Base-by-base conservation (phyloP, 192 early-diverging fungal genomes). In the Coemansia sp. region DNA sequence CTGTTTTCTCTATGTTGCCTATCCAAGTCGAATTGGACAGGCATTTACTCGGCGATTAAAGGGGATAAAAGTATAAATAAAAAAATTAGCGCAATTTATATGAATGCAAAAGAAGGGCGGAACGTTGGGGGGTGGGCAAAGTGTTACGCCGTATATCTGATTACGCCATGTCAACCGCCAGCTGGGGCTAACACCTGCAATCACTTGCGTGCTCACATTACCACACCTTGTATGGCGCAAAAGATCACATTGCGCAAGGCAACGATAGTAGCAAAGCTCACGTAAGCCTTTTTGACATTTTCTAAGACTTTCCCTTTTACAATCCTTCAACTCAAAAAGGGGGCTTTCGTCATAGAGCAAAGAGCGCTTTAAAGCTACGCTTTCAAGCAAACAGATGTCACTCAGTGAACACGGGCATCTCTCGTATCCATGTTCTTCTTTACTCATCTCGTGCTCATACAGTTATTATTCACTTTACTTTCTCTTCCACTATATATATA, bases 1-100 rank as follows among this genome's bases (percentile, higher is more conserved):
- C 59, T 27, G 29, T 61, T 11, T 19, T n/a, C n/a, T 23, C 59
- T 9, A 36, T 8, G 17, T 61, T 39, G 36, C 34, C 36, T 15
- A 38, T 23, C 34, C 59, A 37, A 61, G 19, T 36, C 59, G 8
- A 61, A 38, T 38, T 61, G 59, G 34, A 23, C 29, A 14, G 29
- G 55, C 55, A 58, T 32, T 32, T 58, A 58, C 46, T 48, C 46
- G n/a, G 11, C 19, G 53, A 57, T 57, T 57, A 57, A 17, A 21
- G 19, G 29, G 25, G 12, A 32, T 10, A 32, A 17, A 57, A 14
- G 39, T 15, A 58, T 36, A n/a, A 34, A 34, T 32, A 14, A 11
- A 58, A 58, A n/a, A 34, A 34, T 32, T 27, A 11, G 7, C 8
- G 48, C 19, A 23, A 23, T 8, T 3, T 3, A 32, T 3, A 32